phyloP scores from a whole-genome alignment of 2,329 filamentous ascomycete species.

The Ceratocystis huliohia region DNA sequence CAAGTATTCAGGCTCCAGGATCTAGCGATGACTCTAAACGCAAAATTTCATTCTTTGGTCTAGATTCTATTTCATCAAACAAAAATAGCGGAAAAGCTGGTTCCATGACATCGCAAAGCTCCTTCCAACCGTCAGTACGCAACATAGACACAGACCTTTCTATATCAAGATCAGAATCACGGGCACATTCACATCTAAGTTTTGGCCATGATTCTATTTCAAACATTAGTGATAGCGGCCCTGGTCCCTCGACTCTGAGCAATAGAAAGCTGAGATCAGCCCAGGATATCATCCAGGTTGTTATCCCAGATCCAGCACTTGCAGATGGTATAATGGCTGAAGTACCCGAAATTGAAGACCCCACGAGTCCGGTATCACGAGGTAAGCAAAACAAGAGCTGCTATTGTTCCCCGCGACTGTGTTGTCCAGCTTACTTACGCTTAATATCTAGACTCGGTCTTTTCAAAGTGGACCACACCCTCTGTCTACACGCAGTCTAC shows the following conservation, averaged over 20 bases:
- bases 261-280: conserved; percentile 3
- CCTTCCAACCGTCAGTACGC: conserved; percentile 11
- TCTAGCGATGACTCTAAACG: conserved; percentile 9
- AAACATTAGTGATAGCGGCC: conserved; percentile 10
- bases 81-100: conserved; percentile 13
- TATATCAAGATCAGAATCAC: conserved; percentile 9
- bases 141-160: conserved; percentile 12
- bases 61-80: conserved; percentile 16
- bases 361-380: conserved; percentile 12
- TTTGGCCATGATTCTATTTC: conserved; percentile 13
- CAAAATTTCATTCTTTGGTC: conserved; percentile 15
- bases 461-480: conserved; percentile 16
- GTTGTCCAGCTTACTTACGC: conserved; percentile 3
- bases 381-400: not conserved
- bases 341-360: conserved; percentile 9
- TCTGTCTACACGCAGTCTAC: conserved; percentile 17
- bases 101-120: conserved; percentile 16
- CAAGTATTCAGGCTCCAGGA: conserved; percentile 13
- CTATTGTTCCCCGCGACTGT: not conserved
- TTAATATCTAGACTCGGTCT: conserved; percentile 13
- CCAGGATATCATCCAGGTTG: not conserved
- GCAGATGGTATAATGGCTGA: conserved; percentile 3
- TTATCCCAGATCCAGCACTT: not conserved
- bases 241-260: conserved; percentile 11
- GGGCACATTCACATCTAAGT: conserved; percentile 11